Conservation (phyloP, 768 basidiomycete genomes). For the Saitozyma sp. region DNA sequence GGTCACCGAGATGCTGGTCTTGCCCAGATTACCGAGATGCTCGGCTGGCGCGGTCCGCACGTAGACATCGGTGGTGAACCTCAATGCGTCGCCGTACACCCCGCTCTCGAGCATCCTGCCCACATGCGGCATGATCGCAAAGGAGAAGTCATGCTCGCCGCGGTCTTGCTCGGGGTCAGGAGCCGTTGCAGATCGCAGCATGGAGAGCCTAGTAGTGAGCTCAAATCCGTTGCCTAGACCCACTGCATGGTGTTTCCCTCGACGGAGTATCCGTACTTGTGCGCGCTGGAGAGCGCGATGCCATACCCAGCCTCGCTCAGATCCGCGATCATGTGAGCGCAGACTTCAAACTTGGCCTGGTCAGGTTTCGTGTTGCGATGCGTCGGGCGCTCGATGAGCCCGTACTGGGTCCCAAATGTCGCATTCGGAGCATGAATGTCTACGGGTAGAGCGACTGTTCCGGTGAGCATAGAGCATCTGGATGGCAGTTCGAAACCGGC, state of each 20-base stretch:
- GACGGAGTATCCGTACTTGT: constrained; percentile 84
- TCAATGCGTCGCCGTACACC: constrained; percentile 12
- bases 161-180: constrained; percentile 30
- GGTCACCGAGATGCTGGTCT: neutral
- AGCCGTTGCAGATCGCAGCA: constrained; percentile 83
- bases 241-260: constrained; percentile 68
- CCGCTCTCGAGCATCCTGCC: constrained; percentile 17
- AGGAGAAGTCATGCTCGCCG: constrained; percentile 69
- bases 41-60: neutral
- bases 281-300: constrained; percentile 84
- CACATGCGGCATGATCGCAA: constrained; percentile 79
- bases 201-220: constrained; percentile 62
- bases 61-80: constrained; percentile 13
- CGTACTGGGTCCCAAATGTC: constrained; percentile 91
- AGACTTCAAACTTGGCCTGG: constrained; percentile 82
- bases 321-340: constrained; percentile 71
- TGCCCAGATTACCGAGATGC: neutral
- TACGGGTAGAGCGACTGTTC: constrained; percentile 71
- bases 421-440: constrained; percentile 77
- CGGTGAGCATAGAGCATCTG: constrained; percentile 1
- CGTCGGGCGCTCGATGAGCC: constrained; percentile 81
- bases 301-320: constrained; percentile 76
- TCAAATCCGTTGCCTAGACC: constrained; percentile 2
- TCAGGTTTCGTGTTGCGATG: constrained; percentile 86
- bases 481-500: neutral